phyloP scores from a whole-genome alignment of 2,329 filamentous ascomycete genomes.

The Pseudocercospora musae region DNA sequence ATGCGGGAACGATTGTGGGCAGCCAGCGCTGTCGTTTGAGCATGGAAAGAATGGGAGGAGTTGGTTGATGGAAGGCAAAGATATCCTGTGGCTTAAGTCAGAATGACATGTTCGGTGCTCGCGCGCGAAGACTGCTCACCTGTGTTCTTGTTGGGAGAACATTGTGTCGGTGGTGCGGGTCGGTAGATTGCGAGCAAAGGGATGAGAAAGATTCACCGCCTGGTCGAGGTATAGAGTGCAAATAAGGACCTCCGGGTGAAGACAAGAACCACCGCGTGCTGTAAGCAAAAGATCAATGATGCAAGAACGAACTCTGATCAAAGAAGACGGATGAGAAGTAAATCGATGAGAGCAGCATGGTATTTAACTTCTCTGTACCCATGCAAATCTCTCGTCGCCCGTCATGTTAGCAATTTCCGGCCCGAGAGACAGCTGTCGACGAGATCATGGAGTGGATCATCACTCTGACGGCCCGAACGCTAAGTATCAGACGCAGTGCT shows the following conservation, averaged over 20 bases:
- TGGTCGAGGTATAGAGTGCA: conserved; percentile 2
- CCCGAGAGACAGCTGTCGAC: conserved; percentile 18
- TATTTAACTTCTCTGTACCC: conserved; percentile 20
- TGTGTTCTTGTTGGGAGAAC: background rate
- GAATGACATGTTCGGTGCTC: background rate
- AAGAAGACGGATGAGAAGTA: conserved; percentile 13
- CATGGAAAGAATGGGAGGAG: background rate
- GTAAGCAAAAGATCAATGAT: conserved; percentile 15
- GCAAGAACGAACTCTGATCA: conserved; percentile 16
- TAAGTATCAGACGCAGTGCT: conserved; percentile 22
- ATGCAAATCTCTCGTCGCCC: conserved; percentile 11
- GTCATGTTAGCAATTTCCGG: conserved; percentile 13
- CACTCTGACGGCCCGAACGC: conserved; percentile 20
- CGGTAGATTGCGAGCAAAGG: background rate
- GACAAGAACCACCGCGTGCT: conserved; percentile 6
- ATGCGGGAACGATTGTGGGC: background rate
- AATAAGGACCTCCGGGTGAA: conserved; percentile 5
- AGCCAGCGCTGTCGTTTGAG: background rate
- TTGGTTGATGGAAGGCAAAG: background rate
- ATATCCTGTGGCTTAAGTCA: background rate
- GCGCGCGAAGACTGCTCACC: background rate
- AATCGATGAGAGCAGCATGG: conserved; percentile 6
- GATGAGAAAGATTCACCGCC: background rate
- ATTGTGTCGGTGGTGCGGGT: background rate
- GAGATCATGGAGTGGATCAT: conserved; percentile 19